Evolutionary conservation across 2,329 filamentous ascomycete species (phyloP).

Genomic region (Colletotrichum brevisporum): DNA sequence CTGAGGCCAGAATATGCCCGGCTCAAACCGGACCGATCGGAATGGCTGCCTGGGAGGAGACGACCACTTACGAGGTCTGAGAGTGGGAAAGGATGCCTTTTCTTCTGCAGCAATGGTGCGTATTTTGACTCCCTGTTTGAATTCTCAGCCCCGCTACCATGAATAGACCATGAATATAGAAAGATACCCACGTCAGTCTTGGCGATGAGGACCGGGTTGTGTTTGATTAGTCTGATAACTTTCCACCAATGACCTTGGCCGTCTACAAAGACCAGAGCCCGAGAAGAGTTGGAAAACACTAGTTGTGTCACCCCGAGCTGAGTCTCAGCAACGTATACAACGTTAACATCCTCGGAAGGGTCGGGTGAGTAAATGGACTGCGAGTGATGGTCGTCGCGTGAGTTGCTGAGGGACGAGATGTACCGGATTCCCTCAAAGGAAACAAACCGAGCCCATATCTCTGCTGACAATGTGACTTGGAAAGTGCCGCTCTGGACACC

Average conservation of each 20-base stretch:
- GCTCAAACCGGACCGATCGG: background rate
- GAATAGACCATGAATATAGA: background rate
- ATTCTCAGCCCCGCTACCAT: background rate
- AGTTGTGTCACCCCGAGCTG: background rate
- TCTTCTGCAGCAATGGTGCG: background rate
- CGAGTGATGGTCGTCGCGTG: background rate
- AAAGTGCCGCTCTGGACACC: background rate
- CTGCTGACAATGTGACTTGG: background rate
- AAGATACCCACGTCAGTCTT: constrained; percentile 2
- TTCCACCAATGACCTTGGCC: constrained; percentile 2
- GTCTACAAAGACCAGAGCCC: background rate
- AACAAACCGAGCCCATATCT: constrained; percentile 5
- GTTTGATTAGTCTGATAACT: background rate
- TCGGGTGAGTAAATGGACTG: constrained; percentile 1
- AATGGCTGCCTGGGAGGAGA: background rate
- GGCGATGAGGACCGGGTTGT: background rate
- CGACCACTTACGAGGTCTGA: background rate
- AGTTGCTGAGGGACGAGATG: constrained; percentile 4
- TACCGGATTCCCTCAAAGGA: constrained; percentile 2
- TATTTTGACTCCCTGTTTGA: background rate
- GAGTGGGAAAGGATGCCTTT: background rate
- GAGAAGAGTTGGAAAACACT: background rate
- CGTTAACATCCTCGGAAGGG: background rate
- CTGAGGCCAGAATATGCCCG: background rate
- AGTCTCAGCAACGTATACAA: background rate